Base-by-base conservation (phyloP, 2,329 filamentous ascomycete species). In the Phyllosticta paracitricarpa region DNA sequence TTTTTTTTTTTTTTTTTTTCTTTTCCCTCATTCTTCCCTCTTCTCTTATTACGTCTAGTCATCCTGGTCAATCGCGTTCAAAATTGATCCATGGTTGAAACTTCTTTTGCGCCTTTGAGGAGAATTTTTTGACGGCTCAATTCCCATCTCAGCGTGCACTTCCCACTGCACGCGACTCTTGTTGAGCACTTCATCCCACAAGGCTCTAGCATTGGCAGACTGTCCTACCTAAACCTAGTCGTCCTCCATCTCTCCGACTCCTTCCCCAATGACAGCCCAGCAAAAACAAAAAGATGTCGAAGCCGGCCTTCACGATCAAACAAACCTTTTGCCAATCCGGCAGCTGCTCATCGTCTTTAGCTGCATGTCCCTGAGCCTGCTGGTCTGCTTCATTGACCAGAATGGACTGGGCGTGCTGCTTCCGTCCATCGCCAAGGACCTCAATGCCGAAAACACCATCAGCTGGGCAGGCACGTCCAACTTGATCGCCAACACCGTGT, bases 401-500 rank as follows among this genome's bases (percentile, higher is more conserved):
- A 84, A 83, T 69, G 78, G 80, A 48, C 80, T 85, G 60, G 78
- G 75, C 66, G 69, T 75, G 61, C 62, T 75, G 63, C 63, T 75
- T 54, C 66, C 73, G 10, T 68, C 70, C 12, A 74, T 76, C 25
- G 72, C 70, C 12, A 65, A 66, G n/a, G 71, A 74, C 19, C 65
- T 76, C 2, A 60, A 74, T 69, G 70, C 75, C 65, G 53, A 69
- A 63, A 75, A 74, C n/a, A 80, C 80, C 2, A 85, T 85, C 55
- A 77, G 79, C 0, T 83, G 81, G 81, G 79, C 79, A 1, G 80
- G 79, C 6, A 82, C 80, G 0, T 78, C 79, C 8, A 77, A 77
- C 3, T 69, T 84, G 54, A 79, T 84, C 54, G 81, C 81, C 30
- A 82, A 81, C 62, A 86, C 85, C 0, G 80, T 82, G 35, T 87